Base-by-base conservation (phyloP, 2,329 filamentous ascomycete genomes). In the Allantophomopsis cytisporea region DNA sequence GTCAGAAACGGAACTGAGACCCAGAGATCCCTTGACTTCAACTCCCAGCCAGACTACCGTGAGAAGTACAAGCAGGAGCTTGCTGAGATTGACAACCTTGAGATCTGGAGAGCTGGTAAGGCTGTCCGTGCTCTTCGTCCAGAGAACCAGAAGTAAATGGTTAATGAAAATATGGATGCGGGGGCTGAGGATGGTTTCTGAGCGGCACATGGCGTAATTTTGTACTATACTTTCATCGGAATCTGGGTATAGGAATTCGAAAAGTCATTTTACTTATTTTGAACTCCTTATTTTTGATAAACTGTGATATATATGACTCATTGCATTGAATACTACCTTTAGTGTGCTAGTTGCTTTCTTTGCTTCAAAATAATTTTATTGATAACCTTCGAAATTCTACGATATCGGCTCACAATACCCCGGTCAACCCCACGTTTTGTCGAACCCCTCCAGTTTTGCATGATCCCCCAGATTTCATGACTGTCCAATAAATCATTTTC, bases 31-130 rank as follows among this genome's bases (percentile, higher is more conserved):
- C 81, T 98, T 59, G 87, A 95, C 59, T 98, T 93, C 78, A 96
- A 96, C 76, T 75, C 83, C 61, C 86, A 93, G 68, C 69, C 76
- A 54, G 87, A 98, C 69, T 98, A 98, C 80, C 83, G 91, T 57
- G 73, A 94, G 74, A 87, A 84, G 69, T 98, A 88, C 67, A 87
- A 95, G 78, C 77, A 85, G 60, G 91, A 98, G 83, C 84, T 98
- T 80, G 73, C 94, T 71, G 91, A 96, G 73, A 96, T 98, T 71
- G 83, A 89, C 58, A 76, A 87, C 60, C 71, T 98, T 59, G 91
- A 98, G 78, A 98, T 98, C 78, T 98, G 91, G 91, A 79, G 84
- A 60, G 91, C 91, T 50, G 91, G 91, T 65, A 96, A 95, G 80
- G 85, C 91, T 55, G 91, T 98, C 57, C 83, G 89, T 54, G 71